Percentiles rank a stretch among this genome's conserved stretches.
Evolutionary conservation across 768 basidiomycete species (phyloP).

Genomic region (Mycena amicta): DNA sequence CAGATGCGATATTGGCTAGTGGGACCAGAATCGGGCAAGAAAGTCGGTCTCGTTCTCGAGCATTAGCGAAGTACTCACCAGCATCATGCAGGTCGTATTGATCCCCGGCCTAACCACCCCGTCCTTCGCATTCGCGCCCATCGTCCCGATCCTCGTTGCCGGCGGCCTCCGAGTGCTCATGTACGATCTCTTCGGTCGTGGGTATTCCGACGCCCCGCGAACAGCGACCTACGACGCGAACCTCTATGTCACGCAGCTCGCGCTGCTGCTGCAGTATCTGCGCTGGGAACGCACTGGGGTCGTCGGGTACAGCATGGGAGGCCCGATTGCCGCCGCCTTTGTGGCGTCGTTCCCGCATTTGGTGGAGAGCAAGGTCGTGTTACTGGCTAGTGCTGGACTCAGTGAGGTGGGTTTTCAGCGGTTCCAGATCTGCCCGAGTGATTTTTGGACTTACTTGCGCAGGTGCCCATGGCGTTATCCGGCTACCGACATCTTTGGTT

Average conservation of each 20-base stretch:
- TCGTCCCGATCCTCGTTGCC: slow-evolving; percentile 45
- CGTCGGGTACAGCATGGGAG: slow-evolving; percentile 55
- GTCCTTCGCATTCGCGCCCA: slow-evolving; percentile 49
- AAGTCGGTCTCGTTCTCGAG: slow-evolving; percentile 36
- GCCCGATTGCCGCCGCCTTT: slow-evolving; percentile 49
- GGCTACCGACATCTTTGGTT: too few relatives aligned
- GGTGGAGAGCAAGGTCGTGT: slow-evolving; percentile 43
- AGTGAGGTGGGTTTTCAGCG: background rate
- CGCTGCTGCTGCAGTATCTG: slow-evolving; percentile 56
- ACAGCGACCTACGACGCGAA: slow-evolving; percentile 47
- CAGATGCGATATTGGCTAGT: slow-evolving; percentile 54
- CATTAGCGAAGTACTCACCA: too few relatives aligned
- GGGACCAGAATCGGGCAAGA: slow-evolving; percentile 47
- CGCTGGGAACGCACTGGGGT: too few relatives aligned
- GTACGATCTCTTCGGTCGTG: slow-evolving; percentile 57
- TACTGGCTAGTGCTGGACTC: slow-evolving; percentile 47
- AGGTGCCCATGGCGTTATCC: too few relatives aligned
- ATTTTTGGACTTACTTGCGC: too few relatives aligned
- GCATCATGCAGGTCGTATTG: slow-evolving; percentile 54
- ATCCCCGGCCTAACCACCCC: slow-evolving; percentile 55
- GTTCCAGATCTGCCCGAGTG: background rate
- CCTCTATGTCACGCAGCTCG: slow-evolving; percentile 56
- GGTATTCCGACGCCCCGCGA: slow-evolving; percentile 56
- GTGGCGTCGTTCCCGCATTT: slow-evolving; percentile 49
- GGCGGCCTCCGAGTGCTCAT: slow-evolving; percentile 51